These are phyloP conservation scores for Andrographis paniculata DNA, from an alignment of 305 asterid genomes.

Conservation along the genomic window DNA sequence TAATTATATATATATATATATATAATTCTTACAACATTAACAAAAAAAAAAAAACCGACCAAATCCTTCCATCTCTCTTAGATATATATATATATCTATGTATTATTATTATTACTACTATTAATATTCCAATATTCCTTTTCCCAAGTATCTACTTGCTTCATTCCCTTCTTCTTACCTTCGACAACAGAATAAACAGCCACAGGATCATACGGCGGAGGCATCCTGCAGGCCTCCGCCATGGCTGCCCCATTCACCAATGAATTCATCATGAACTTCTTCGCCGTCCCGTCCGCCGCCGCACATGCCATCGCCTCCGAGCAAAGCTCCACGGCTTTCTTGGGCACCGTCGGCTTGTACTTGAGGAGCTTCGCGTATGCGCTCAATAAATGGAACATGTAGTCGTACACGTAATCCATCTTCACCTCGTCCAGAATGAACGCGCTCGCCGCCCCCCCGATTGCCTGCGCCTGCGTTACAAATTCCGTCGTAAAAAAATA, in stretches of 20 bases:
- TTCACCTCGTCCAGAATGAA: constrained; percentile 51
- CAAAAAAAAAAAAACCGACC: no score
- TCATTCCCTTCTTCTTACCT: constrained; percentile 28
- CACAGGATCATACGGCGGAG: constrained; percentile 61
- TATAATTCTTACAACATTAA: no score
- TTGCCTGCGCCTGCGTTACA: constrained; percentile 57
- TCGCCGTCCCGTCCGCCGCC: constrained; percentile 48
- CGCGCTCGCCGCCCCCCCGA: constrained; percentile 58
- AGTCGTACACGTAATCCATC: constrained; percentile 84
- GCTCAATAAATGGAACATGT: constrained; percentile 78
- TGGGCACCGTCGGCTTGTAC: constrained; percentile 67
- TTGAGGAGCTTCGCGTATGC: constrained; percentile 66
- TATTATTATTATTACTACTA: constrained; percentile 28
- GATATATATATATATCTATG: no score
- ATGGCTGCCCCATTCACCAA: constrained; percentile 39
- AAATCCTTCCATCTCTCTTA: no score
- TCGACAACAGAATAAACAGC: constrained; percentile 45
- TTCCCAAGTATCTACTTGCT: constrained; percentile 65
- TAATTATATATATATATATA: no score
- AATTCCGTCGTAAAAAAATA: no score
- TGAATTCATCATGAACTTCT: constrained; percentile 62
- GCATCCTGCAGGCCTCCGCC: constrained; percentile 48
- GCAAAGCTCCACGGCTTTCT: constrained; percentile 62
- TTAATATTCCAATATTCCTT: constrained; percentile 45
- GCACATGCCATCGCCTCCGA: constrained; percentile 68